A percentile compares a stretch with the other conserved stretches of the same genome.
Evolutionary conservation across 2,329 filamentous ascomycete genomes (phyloP).

Genomic region (Fusarium goolgardi): DNA sequence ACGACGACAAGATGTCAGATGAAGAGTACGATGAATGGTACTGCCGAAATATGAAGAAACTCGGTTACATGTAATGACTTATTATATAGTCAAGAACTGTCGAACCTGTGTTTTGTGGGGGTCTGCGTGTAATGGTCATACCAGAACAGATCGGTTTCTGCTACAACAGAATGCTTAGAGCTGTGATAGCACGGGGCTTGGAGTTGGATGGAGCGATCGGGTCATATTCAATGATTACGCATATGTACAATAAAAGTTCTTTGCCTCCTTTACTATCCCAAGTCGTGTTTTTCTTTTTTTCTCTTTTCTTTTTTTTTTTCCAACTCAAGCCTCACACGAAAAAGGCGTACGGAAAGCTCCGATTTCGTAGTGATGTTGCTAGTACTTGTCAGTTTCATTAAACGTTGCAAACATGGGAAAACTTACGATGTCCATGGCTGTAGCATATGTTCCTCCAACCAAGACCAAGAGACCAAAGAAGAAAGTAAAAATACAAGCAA

Average conservation of each 20-base stretch:
- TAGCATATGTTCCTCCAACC: slow-evolving; percentile 33
- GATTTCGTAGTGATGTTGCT: slow-evolving; percentile 35
- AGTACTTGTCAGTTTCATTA: accelerated
- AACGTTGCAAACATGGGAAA: accelerated
- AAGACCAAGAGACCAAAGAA: slow-evolving; percentile 31
- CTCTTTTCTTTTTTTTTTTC: background rate
- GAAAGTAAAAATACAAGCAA: slow-evolving; percentile 29
- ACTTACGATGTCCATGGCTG: slow-evolving; percentile 37
- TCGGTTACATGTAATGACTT: background rate
- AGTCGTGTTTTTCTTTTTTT: background rate
- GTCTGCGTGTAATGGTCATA: accelerated
- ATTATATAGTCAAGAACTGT: background rate
- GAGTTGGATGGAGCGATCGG: background rate
- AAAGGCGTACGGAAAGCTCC: slow-evolving; percentile 31
- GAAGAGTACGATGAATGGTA: background rate
- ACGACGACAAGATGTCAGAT: background rate
- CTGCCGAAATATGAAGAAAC: too few species aligned
- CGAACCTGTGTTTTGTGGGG: background rate
- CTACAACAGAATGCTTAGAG: background rate
- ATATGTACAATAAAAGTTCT: background rate
- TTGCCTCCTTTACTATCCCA: background rate
- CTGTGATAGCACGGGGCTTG: background rate
- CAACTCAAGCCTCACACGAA: slow-evolving; percentile 9
- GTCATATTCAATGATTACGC: background rate
- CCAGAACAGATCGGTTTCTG: background rate